Evolutionary conservation across 805 yeast species (phyloP), one percentile per base, ranked within the genome.

Genomic region (Candida anglica): DNA sequence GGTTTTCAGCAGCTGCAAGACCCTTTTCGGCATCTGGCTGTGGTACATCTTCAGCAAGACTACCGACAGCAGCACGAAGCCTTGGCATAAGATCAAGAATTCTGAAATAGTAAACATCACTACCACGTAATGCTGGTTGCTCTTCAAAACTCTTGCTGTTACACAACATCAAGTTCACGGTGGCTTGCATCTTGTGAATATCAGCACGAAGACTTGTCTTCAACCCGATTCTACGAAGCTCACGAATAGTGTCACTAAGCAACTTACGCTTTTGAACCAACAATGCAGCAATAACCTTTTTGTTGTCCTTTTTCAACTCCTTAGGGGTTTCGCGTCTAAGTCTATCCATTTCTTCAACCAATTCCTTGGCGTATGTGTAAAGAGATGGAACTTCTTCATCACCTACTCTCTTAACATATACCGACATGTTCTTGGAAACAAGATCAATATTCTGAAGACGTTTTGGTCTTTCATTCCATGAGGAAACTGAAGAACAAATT

Each of bases 31-130:
- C 73, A 51, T 84, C 94, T 2, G 73, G 63, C 10, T 71, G 72
- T 3, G 96, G 93, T 16, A 86, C 77, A 46, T 87, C 97, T 6
- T 77, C 82, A 6, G 79, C 73, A 14, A 30, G n/a, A 10, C 79
- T 75, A 10, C 66, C 66, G 8, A 81, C 78, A 2, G 85, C 63
- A 14, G 80, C 72, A 48, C 95, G 72, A 37, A 91, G 61, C 29
- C 91, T 69, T 3, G 97, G 97, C 28, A 91, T 57, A 18, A 89
- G 51, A 46, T 93, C 98, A 23, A 93, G 58, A 6, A 86, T 56
- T 39, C 86, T 69, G 63, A 74, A 84, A 58, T 77, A 88, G 45
- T 74, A 73, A 0, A 52, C 46, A 47, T 81, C 81, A 19, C 51
- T 39, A 0, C 66, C 68, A 9, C 62, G 62, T 24, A 77, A 50